Evolutionary conservation across 108 stramenopile genomes (phyloP).

Genomic region (Seminavis robusta): DNA sequence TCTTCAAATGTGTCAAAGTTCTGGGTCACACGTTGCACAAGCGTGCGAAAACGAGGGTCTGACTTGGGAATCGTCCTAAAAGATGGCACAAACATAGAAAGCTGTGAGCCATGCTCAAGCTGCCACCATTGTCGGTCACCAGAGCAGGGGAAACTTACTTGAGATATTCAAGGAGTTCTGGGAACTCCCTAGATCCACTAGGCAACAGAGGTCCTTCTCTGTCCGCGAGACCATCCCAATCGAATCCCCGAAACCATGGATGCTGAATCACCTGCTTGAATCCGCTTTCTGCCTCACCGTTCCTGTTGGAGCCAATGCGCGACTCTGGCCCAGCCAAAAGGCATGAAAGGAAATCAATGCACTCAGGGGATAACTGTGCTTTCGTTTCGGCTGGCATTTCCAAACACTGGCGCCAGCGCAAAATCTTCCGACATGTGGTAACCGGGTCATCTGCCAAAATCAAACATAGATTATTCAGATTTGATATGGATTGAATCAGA

Average conservation of each 20-base stretch:
- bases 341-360: slow-evolving; percentile 86
- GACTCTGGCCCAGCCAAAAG: slow-evolving; percentile 83
- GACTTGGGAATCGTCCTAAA: slow-evolving; percentile 76
- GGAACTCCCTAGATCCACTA: slow-evolving; percentile 72
- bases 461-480: too few species aligned
- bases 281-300: slow-evolving; percentile 81
- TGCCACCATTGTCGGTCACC: neutral
- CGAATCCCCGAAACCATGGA: slow-evolving; percentile 87
- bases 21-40: slow-evolving; percentile 78
- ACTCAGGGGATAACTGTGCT: slow-evolving; percentile 71
- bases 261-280: slow-evolving; percentile 86
- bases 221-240: slow-evolving; percentile 73
- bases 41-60: slow-evolving; percentile 76
- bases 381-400: slow-evolving; percentile 84
- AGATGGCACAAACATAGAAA: neutral
- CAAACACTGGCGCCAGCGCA: slow-evolving; percentile 86
- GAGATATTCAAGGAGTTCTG: slow-evolving; percentile 75
- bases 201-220: slow-evolving; percentile 84
- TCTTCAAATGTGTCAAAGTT: slow-evolving; percentile 94
- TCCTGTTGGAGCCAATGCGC: slow-evolving; percentile 73
- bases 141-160: slow-evolving; percentile 52
- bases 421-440: slow-evolving; percentile 95
- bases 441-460: slow-evolving; percentile 98
- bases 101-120: neutral
- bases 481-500: too few species aligned